Evolutionary conservation across 208 protist genomes (phyloP).

Genomic region (Angomonas ambiguus): DNA sequence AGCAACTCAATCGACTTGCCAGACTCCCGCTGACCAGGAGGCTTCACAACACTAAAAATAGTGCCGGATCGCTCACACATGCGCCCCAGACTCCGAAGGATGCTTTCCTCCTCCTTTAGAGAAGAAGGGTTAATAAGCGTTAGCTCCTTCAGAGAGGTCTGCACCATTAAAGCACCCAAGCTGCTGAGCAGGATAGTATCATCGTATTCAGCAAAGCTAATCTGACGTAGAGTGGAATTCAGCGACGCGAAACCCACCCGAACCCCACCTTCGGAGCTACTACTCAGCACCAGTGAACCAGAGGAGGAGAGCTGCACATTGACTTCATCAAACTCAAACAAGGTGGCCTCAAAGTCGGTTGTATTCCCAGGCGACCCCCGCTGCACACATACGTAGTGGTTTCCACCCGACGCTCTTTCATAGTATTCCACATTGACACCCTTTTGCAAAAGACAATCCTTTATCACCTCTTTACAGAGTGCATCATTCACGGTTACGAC

Average conservation of each 20-base stretch:
- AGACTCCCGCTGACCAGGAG: conserved; percentile 27
- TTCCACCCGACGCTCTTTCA: conserved; percentile 45
- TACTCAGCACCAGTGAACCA: conserved; percentile 51
- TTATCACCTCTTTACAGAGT: conserved; percentile 78
- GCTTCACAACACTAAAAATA: conserved; percentile 28
- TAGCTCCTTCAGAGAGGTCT: conserved; percentile 86
- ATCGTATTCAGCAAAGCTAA: conserved; percentile 71
- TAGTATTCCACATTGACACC: conserved; percentile 78
- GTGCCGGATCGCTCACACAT: conserved; percentile 78
- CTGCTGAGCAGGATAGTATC: conserved; percentile 69
- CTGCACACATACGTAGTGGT: conserved; percentile 71
- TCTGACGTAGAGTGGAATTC: conserved; percentile 80
- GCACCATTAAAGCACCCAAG: conserved; percentile 71
- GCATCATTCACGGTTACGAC: conserved; percentile 80
- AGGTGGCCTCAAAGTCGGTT: conserved; percentile 83
- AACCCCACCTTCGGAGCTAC: conserved; percentile 16
- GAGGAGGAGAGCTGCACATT: conserved; percentile 81
- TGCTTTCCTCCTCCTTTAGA: conserved; percentile 29
- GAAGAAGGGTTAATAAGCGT: conserved; percentile 22
- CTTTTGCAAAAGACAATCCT: conserved; percentile 78
- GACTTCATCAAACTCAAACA: conserved; percentile 85
- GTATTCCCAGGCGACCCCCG: conserved; percentile 85
- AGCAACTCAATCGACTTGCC: conserved; percentile 25
- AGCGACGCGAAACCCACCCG: conserved; percentile 69
- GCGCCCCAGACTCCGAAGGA: conserved; percentile 48